These are phyloP conservation scores for Ceratocystis cacaofunesta DNA, from an alignment of 2,329 filamentous ascomycete species.

Conservation along the genomic window DNA sequence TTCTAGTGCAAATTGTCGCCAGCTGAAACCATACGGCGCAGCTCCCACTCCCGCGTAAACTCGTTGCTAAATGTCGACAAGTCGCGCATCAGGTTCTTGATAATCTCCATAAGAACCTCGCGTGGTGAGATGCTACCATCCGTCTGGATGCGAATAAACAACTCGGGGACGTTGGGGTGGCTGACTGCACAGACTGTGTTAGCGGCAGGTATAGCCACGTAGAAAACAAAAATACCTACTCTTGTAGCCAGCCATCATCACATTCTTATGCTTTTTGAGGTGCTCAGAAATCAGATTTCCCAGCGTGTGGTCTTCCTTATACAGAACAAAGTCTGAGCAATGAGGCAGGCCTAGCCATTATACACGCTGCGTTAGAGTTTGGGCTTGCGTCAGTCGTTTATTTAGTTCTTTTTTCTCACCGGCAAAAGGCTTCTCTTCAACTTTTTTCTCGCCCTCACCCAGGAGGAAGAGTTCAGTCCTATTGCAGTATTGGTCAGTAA, in stretches of 20 bases:
- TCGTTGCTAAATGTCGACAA: conserved; percentile 68
- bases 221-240: conserved; percentile 32
- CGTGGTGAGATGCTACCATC: conserved; percentile 81
- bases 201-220: not conserved
- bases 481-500: conserved; percentile 18
- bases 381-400: not conserved
- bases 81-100: conserved; percentile 67
- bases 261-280: conserved; percentile 68
- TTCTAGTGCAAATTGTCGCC: conserved; percentile 30
- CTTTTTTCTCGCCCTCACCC: conserved; percentile 79
- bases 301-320: conserved; percentile 93
- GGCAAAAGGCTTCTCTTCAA: conserved; percentile 74
- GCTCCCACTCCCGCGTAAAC: conserved; percentile 83
- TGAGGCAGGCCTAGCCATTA: conserved; percentile 64
- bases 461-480: conserved; percentile 94
- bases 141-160: conserved; percentile 71
- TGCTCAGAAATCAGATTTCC: conserved; percentile 79
- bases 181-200: conserved; percentile 28
- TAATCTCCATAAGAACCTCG: conserved; percentile 68
- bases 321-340: conserved; percentile 86
- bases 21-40: conserved; percentile 68
- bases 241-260: conserved; percentile 87
- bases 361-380: not conserved
- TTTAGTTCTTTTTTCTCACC: conserved; percentile 39
- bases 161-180: conserved; percentile 46